A percentile compares a stretch with the other conserved stretches of the same genome.
Conservation (phyloP, 176 grass and related monocot species). For the Leersia perrieri region DNA sequence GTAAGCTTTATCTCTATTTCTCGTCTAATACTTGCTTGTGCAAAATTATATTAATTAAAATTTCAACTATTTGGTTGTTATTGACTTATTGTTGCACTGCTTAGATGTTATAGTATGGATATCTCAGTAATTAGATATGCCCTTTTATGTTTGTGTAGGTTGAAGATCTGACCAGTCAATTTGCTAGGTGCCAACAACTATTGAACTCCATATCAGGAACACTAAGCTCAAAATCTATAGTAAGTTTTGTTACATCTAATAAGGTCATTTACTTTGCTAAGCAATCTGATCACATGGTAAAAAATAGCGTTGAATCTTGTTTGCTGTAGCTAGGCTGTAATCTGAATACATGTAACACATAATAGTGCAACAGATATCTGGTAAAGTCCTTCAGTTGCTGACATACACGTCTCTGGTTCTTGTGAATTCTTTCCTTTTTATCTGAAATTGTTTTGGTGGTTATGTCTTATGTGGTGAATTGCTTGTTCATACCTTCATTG, state of each 20-base stretch:
- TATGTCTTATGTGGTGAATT: neutral
- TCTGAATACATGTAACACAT: neutral
- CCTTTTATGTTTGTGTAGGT: conserved; percentile 38
- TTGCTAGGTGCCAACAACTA: conserved; percentile 48
- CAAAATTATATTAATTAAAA: neutral
- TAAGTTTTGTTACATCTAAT: conserved; percentile 32
- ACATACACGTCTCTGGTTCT: neutral
- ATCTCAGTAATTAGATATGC: conserved; percentile 1
- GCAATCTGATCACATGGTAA: neutral
- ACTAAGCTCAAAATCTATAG: conserved; percentile 46
- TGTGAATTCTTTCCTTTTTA: neutral
- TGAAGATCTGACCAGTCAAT: conserved; percentile 53
- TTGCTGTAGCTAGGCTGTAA: neutral
- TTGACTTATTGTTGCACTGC: neutral
- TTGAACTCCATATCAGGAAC: conserved; percentile 58
- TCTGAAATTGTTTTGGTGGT: neutral
- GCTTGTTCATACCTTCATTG: neutral
- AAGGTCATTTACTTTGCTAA: too few species aligned
- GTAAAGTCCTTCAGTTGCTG: neutral
- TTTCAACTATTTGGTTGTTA: neutral
- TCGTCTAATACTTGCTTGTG: neutral
- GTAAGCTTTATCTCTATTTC: neutral
- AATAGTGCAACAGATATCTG: neutral
- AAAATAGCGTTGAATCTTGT: neutral
- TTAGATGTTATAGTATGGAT: neutral